Evolutionary conservation across 2,329 filamentous ascomycete genomes (phyloP).

Genomic region (Trichophyton benhamiae): DNA sequence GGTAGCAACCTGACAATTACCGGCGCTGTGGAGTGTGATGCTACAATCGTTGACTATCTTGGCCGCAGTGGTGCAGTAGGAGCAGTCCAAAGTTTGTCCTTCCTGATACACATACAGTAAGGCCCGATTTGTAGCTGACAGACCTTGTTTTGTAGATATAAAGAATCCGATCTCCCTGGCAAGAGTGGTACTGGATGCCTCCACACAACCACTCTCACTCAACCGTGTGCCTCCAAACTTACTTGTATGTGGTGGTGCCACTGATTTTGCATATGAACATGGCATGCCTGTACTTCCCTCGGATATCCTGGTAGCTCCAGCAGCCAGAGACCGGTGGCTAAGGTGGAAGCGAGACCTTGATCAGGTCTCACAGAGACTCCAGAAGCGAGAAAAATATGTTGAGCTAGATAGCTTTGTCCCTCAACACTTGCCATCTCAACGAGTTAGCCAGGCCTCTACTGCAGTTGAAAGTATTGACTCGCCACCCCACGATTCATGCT

Average conservation of each 20-base stretch:
- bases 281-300: constrained; percentile 62
- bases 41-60: constrained; percentile 78
- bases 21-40: constrained; percentile 87
- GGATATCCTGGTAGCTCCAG: constrained; percentile 66
- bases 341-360: constrained; percentile 64
- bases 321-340: constrained; percentile 63
- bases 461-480: background rate
- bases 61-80: constrained; percentile 89
- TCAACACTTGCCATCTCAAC: background rate
- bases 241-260: constrained; percentile 73
- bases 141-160: constrained; percentile 48
- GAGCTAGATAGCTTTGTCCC: constrained; percentile 7
- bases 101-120: background rate
- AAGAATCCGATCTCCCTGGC: constrained; percentile 87
- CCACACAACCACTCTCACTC: constrained; percentile 64
- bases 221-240: constrained; percentile 86
- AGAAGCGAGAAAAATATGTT: constrained; percentile 17
- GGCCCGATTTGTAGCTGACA: background rate
- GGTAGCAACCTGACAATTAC: constrained; percentile 90
- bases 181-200: constrained; percentile 66
- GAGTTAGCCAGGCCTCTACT: background rate
- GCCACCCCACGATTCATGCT: constrained; percentile 4
- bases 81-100: constrained; percentile 66
- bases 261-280: constrained; percentile 69
- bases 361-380: constrained; percentile 22